A percentile compares a stretch with the other conserved stretches of the same genome.
Conservation (phyloP, 352 stramenopile genomes). For the Phytophthora cactorum region DNA sequence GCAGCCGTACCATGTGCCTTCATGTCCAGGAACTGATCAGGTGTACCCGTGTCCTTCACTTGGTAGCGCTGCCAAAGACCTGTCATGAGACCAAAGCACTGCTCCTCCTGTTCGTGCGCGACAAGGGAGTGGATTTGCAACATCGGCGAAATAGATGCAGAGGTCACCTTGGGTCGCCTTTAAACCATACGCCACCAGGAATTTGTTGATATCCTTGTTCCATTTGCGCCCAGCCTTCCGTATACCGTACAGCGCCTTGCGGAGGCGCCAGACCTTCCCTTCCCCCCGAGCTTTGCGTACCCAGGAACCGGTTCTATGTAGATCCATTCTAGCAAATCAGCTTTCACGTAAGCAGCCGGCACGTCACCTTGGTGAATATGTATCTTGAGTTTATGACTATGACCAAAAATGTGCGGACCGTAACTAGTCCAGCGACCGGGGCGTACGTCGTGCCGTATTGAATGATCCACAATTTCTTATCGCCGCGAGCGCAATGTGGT, state of each 20-base stretch:
- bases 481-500: neutral
- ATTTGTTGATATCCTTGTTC: neutral
- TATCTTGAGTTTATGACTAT: neutral
- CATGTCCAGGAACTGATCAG: no score
- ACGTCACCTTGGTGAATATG: neutral
- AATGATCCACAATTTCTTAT: neutral
- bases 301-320: neutral
- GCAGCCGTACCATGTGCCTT: no score
- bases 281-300: neutral
- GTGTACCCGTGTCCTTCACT: no score
- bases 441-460: neutral
- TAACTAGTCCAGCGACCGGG: neutral
- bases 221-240: neutral
- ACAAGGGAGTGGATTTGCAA: neutral
- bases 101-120: no score
- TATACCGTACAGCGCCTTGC: neutral
- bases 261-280: neutral
- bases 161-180: neutral
- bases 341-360: conserved; percentile 8
- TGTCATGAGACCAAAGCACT: no score
- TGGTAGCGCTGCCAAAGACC: no score
- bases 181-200: neutral
- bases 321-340: neutral
- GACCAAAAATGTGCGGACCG: neutral
- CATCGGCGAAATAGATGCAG: neutral